Percentiles rank a stretch among this genome's conserved stretches.
Conservation (phyloP, 2,329 filamentous ascomycete genomes). For the Myriosclerotinia scirpicola region DNA sequence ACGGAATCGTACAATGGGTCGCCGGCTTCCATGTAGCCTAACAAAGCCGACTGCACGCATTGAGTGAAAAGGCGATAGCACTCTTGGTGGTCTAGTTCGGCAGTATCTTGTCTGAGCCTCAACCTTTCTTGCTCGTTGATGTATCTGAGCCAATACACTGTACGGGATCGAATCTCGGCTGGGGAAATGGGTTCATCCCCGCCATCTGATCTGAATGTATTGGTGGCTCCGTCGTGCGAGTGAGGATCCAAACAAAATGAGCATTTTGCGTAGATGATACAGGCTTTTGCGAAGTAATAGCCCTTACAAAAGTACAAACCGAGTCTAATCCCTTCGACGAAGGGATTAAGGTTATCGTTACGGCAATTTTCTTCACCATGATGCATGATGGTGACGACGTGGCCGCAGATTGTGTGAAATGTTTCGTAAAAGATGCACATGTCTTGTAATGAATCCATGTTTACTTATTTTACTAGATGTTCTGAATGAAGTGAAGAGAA, state of each 20-base stretch:
- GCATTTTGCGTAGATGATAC: background rate
- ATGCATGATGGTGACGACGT: background rate
- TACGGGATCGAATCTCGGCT: background rate
- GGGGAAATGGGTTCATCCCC: background rate
- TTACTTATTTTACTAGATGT: too few species aligned
- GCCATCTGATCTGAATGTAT: background rate
- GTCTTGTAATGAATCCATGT: background rate
- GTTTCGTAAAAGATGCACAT: background rate
- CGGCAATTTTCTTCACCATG: background rate
- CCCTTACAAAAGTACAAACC: background rate
- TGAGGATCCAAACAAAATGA: background rate
- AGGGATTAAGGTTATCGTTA: background rate
- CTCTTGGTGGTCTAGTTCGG: too few species aligned
- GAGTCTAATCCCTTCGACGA: background rate
- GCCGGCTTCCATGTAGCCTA: too few species aligned
- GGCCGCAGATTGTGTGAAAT: background rate
- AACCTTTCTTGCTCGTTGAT: background rate
- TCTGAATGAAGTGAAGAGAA: too few species aligned
- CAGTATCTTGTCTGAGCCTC: too few species aligned
- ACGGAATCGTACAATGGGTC: too few species aligned
- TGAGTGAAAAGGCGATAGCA: too few species aligned
- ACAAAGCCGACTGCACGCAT: too few species aligned
- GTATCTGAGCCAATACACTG: background rate
- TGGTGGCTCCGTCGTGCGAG: too few species aligned
- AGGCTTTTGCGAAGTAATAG: background rate